Evolutionary conservation across 352 stramenopile genomes (phyloP).

Genomic region (Globisporangium abappressorium): DNA sequence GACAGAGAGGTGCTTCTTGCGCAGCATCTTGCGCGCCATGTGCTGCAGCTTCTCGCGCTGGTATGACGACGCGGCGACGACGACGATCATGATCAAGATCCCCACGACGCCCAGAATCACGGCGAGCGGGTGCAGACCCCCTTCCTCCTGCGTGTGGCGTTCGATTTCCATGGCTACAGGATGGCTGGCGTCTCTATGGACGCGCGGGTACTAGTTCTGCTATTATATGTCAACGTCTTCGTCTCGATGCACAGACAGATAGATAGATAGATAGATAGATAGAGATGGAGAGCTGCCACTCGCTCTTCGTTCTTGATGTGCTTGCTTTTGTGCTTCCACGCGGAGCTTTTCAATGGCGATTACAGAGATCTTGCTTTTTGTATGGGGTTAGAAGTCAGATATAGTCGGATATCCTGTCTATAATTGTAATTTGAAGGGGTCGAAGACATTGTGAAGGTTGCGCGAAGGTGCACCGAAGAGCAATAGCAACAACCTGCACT

Average conservation of each 20-base stretch:
- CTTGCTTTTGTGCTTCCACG: conserved; percentile 9
- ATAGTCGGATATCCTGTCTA: background rate
- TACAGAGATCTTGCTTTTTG: background rate
- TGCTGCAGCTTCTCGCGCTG: conserved; percentile 77
- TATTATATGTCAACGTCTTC: background rate
- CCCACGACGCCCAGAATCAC: conserved; percentile 58
- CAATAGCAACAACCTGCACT: background rate
- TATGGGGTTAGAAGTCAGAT: background rate
- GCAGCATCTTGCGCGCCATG: conserved; percentile 75
- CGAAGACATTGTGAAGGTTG: background rate
- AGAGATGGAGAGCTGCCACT: background rate
- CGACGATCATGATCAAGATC: conserved; percentile 57
- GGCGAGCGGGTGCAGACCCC: conserved; percentile 62
- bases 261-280: background rate
- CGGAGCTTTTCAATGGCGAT: conserved; percentile 9
- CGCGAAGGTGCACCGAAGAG: conserved; percentile 4
- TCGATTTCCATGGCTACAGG: conserved; percentile 18
- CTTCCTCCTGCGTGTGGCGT: conserved; percentile 9
- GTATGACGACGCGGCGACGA: conserved; percentile 72
- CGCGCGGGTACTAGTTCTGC: background rate
- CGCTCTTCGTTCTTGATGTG: background rate
- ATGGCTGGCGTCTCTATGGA: too few relatives aligned
- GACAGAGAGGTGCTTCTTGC: conserved; percentile 55
- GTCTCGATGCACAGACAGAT: background rate
- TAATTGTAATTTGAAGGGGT: background rate